These are phyloP conservation scores for Neurospora sp. DNA, from an alignment of 495 filamentous ascomycete genomes.

Conservation along the genomic window DNA sequence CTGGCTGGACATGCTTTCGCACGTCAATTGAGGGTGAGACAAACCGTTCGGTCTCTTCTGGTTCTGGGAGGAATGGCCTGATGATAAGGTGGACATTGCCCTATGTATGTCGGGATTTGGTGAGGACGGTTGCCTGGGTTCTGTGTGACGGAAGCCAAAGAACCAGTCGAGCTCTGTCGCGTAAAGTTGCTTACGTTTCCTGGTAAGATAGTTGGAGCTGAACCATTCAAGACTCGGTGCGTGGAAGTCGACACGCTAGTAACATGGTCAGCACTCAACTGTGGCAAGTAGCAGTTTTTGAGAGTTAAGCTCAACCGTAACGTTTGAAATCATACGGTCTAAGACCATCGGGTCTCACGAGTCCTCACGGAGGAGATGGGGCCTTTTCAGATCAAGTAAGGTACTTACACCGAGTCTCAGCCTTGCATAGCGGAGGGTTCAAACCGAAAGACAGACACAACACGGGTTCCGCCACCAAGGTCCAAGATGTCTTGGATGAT, in stretches of 20 bases:
- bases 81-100: neutral
- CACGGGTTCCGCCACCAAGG: neutral
- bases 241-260: neutral
- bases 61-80: neutral
- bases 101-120: neutral
- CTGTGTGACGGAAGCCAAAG: neutral
- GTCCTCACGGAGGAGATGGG: neutral
- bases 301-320: neutral
- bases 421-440: neutral
- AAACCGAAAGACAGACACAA: neutral
- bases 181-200: neutral
- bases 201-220: too few relatives aligned
- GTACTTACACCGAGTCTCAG: neutral
- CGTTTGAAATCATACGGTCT: neutral
- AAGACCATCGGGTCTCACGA: neutral
- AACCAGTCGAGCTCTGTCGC: neutral
- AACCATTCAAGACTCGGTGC: neutral
- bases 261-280: neutral
- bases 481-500: neutral
- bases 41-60: neutral
- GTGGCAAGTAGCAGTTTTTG: neutral
- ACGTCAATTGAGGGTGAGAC: neutral
- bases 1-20: neutral
- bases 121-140: neutral
- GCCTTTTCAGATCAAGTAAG: neutral